Base-by-base conservation (phyloP, 202 grass and related monocot genomes). In the Hordeum pubiflorum region DNA sequence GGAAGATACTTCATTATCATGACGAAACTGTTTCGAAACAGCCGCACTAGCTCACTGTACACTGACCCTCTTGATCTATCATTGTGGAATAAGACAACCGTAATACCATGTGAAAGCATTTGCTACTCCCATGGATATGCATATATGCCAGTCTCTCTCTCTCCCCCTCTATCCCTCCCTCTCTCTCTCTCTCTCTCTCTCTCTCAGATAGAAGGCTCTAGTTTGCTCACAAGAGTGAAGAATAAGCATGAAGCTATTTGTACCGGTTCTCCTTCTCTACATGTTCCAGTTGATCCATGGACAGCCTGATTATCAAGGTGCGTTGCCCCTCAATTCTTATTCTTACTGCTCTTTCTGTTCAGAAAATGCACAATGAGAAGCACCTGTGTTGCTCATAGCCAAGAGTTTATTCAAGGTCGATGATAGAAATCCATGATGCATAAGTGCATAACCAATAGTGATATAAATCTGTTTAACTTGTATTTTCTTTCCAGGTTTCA, bases 401-500 rank as follows among this genome's bases (percentile, higher is more conserved):
- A 17, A 50, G 6, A 6, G 44, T 17, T 50, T 6, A 17, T 50
- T 50, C 1, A 50, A 48, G 44, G 44, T 6, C 44, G 4, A 6
- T 5, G 44, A 48, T 48, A 48, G 44, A 48, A 48, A 48, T 48
- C 44, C 44, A 36, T 48, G 4, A 44, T 44, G 41, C 12, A 44
- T 44, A 44, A 44, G 44, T 48, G 44, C 44, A 48, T 48, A 48
- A 48, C 44, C 4, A 48, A 5, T 48, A 0, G 44, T 50, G 44
- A 17, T 50, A 50, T 17, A 50, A 50, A 50, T 50, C 44, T 17
- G 12, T 58, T 14, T 74, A 6, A 38, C 56, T 31, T 17, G 52
- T 71, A 58, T 31, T 38, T 82, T 75, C 23, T 79, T 56, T 79
- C 76, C 84, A 76, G 86, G 88, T 77, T 93, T 93, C 58, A 88